Evolutionary conservation across 768 basidiomycete species (phyloP), one percentile per base, ranked within the genome.

Genomic region (Lentinula detonsa): DNA sequence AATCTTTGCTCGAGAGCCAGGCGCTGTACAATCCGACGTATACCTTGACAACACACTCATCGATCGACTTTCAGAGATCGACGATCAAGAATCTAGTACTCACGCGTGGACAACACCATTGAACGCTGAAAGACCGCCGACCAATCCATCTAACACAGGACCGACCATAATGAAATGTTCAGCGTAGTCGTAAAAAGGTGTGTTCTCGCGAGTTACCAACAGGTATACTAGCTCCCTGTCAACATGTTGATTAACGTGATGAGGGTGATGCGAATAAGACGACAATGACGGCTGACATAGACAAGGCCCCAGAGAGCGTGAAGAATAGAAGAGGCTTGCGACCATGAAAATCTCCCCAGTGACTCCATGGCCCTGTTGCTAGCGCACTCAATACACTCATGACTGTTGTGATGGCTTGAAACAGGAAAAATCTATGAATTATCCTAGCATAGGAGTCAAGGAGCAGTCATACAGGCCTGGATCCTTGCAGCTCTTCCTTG

Each of bases 301-400:
- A 72, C 58, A 92, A 77, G 1, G 93, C 78, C 15, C 94, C 93
- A 18, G 85, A 62, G 5, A 88, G 77, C 40, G 87, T 81, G 15
- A 85, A 71, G 2, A 83, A 81, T 60, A 95, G 82, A 48, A 95
- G 83, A 28, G 81, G 81, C 52, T 87, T 93, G 39, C 94, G 81
- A 9, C 94, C 94, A 64, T 86, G 75, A 8, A 78, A 73, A 70
- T 95, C 93, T 9, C 90, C 87, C 45, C 86, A 82, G 53, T 85
- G 81, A 56, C 91, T 91, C 94, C 94, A 97, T 75, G 87, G 90
- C 0, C 90, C 91, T 0, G 92, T 92, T 4, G 90, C 91, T 51
- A 92, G 74, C 1, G 91, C 91, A 56, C 90, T 89, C 43, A 97
- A 77, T 6, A 84, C 69, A 56, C 91, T 93, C 85, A 90, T 89